Base-by-base conservation (phyloP, 768 basidiomycete species). In the Daedalea quercina region DNA sequence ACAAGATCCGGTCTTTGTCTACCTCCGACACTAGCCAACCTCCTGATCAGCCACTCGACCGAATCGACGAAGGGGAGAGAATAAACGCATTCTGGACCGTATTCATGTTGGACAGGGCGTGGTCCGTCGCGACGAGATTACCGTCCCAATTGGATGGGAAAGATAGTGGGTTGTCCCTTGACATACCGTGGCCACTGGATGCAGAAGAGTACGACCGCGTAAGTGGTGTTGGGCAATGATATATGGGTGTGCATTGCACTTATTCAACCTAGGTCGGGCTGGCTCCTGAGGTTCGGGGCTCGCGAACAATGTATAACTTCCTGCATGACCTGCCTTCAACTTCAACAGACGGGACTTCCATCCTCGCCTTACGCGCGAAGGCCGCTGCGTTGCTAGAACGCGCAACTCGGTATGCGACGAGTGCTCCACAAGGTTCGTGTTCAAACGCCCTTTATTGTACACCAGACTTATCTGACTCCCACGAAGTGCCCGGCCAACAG, bases 11-110 rank as follows among this genome's bases (percentile, higher is more conserved):
- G 44, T 48, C 54, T 47, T 23, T 19, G 37, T 40, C 46, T 25
- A 9, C 13, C n/a, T 22, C 44, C 13, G 37, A 6, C 37, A 7
- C 25, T 31, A 15, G 9, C 28, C 46, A 3, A n/a, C n/a, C 25
- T 17, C 20, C 44, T 20, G 20, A 19, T 15, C 63, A 62, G 9
- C 54, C 63, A 8, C 61, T 55, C 19, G 76, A 79, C 61, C 57
- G 67, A 17, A 60, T 80, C 25, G 84, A 84, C 56, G 82, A 84
- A 61, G 82, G 78, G 19, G 84, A 85, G 62, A 73, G 81, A 23
- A 81, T 85, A 47, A 78, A 78, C 51, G 79, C 76, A 1, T 85
- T 86, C 60, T 86, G 84, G 84, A 67, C 75, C 1, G 81, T 79
- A 9, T 77, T 79, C 54, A 66, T 71, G 37, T 70, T 84, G 52